A percentile compares a stretch with the other conserved stretches of the same genome.
phyloP scores from a whole-genome alignment of 257 asterid genomes.

The Datura wrightii region DNA sequence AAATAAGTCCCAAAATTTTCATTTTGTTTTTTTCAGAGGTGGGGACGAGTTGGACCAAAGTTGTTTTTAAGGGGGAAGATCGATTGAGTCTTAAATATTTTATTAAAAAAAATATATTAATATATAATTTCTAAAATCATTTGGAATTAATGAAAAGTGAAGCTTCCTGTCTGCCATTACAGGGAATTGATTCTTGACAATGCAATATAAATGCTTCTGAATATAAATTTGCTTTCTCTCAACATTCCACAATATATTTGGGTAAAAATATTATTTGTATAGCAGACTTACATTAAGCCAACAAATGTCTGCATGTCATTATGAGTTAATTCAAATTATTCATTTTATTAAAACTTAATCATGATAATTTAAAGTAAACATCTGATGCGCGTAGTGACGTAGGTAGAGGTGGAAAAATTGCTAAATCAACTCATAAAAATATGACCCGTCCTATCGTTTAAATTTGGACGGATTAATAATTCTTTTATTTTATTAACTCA shows the following conservation, averaged over 20 bases:
- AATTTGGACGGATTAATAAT: too few species aligned
- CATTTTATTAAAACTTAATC: not conserved
- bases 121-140: constrained; percentile 18
- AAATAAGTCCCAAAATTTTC: not conserved
- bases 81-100: not conserved
- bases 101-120: too few species aligned
- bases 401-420: too few species aligned
- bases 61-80: not conserved
- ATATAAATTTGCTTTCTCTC: not conserved
- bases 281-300: not conserved
- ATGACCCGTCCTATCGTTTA: too few species aligned
- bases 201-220: not conserved
- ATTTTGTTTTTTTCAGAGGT: not conserved
- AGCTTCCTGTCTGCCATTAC: not conserved
- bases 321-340: accelerated
- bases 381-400: too few species aligned
- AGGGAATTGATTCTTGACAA: not conserved
- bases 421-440: too few species aligned
- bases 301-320: not conserved
- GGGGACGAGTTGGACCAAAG: not conserved
- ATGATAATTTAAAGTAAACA: not conserved
- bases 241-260: not conserved
- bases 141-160: constrained; percentile 4
- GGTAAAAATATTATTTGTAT: not conserved
- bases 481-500: too few species aligned